Conservation (phyloP, 352 stramenopile species). For the Globisporangium rhizosaccharum region DNA sequence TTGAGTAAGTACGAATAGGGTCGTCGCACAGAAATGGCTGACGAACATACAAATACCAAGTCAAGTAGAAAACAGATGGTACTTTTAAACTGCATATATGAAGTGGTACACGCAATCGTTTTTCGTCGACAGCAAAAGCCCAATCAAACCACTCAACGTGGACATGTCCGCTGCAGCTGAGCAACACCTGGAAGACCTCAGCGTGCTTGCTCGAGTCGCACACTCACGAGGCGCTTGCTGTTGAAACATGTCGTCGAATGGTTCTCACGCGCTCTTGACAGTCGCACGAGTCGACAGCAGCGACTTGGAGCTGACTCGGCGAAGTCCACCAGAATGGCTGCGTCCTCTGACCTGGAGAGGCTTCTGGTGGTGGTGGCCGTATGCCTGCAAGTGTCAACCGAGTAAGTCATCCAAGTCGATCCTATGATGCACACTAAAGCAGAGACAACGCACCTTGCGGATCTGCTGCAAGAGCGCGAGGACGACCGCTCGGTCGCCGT, state of each 20-base stretch:
- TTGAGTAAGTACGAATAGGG: neutral
- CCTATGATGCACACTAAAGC: neutral
- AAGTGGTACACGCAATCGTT: neutral
- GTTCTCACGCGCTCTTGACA: neutral
- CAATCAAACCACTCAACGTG: neutral
- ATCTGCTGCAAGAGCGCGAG: constrained; percentile 41
- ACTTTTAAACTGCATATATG: neutral
- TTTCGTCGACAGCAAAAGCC: neutral
- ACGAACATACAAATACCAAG: neutral
- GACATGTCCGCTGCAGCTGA: neutral
- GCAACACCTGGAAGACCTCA: too few relatives aligned
- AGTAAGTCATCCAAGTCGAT: neutral
- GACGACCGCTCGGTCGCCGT: constrained; percentile 25
- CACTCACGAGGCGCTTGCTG: too few relatives aligned
- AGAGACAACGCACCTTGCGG: constrained; percentile 22
- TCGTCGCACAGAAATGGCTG: neutral
- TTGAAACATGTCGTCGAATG: neutral
- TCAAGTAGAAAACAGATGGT: neutral
- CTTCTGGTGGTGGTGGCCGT: neutral
- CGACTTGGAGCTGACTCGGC: too few relatives aligned
- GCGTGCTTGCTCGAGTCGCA: too few relatives aligned
- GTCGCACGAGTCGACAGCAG: neutral
- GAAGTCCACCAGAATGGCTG: neutral
- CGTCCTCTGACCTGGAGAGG: neutral
- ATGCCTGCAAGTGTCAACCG: neutral